Conservation (phyloP, 441 rosid species). For the Croton setiger region DNA sequence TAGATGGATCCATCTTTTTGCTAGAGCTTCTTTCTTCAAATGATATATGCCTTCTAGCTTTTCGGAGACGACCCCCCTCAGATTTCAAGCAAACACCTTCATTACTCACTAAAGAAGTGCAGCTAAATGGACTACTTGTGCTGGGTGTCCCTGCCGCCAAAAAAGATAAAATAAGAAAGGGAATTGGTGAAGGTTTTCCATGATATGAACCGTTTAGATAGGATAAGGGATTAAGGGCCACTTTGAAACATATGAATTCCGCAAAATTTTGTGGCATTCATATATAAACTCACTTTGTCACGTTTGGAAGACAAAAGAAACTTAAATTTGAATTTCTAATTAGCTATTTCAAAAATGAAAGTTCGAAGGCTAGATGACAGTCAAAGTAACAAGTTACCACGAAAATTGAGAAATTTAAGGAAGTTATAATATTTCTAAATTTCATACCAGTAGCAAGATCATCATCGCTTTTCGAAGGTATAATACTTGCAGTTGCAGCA, state of each 20-base stretch:
- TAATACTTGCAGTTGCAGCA: neutral
- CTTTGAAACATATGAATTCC: too few relatives aligned
- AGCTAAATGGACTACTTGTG: slow-evolving; percentile 14
- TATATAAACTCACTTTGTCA: too few relatives aligned
- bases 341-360: neutral
- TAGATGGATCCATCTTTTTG: slow-evolving; percentile 42
- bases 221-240: neutral
- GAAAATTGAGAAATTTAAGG: neutral
- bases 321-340: too few relatives aligned
- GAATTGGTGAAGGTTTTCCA: neutral
- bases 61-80: slow-evolving; percentile 7
- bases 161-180: slow-evolving; percentile 7
- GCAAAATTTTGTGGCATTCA: too few relatives aligned
- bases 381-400: neutral
- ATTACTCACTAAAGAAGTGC: slow-evolving; percentile 12
- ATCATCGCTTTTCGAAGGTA: slow-evolving; percentile 14
- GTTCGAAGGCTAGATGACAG: neutral
- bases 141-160: slow-evolving; percentile 30
- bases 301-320: too few relatives aligned
- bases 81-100: slow-evolving; percentile 6
- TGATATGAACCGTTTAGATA: neutral
- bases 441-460: slow-evolving; percentile 27
- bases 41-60: slow-evolving; percentile 30
- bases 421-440: slow-evolving; percentile 3
- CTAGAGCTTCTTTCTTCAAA: slow-evolving; percentile 30